A percentile compares a stretch with the other conserved stretches of the same genome.
These are phyloP conservation scores for Rhododendron henanense DNA, from an alignment of 148 eudicot genomes.

Conservation along the genomic window DNA sequence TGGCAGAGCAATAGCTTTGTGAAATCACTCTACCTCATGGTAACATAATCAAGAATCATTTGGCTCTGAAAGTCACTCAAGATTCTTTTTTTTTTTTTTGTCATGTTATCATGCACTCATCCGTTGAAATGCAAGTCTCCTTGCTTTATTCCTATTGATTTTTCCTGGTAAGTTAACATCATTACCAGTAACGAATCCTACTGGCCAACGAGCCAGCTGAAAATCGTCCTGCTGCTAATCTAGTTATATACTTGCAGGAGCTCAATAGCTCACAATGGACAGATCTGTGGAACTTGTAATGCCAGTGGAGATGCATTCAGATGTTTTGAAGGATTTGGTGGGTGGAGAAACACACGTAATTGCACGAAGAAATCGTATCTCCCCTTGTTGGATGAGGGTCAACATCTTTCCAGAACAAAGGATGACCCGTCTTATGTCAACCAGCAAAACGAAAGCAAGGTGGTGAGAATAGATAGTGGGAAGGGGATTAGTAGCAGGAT, in stretches of 20 bases:
- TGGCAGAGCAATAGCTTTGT: no score
- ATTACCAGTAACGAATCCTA: neutral
- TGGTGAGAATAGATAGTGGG: conserved; percentile 14
- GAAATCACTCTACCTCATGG: no score
- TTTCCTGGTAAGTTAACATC: neutral
- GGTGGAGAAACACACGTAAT: conserved; percentile 43
- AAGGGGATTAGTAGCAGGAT: conserved; percentile 14
- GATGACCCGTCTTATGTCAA: conserved; percentile 7
- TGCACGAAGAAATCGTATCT: conserved; percentile 17
- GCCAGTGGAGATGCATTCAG: conserved; percentile 15
- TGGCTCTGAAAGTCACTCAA: no score
- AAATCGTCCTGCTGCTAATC: neutral
- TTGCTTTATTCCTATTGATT: neutral
- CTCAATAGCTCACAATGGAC: conserved; percentile 15
- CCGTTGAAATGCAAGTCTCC: neutral
- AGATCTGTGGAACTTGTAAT: conserved; percentile 16
- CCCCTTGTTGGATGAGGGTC: conserved; percentile 18
- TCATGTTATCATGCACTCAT: neutral
- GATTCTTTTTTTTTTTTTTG: neutral
- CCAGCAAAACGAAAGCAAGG: conserved; percentile 13
- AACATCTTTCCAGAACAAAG: conserved; percentile 1
- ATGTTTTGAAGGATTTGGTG: conserved; percentile 28
- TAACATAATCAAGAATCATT: no score
- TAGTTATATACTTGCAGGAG: conserved; percentile 21
- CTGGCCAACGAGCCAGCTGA: neutral